Conservation (phyloP, 352 stramenopile species). For the Pythium scleroteichum region DNA sequence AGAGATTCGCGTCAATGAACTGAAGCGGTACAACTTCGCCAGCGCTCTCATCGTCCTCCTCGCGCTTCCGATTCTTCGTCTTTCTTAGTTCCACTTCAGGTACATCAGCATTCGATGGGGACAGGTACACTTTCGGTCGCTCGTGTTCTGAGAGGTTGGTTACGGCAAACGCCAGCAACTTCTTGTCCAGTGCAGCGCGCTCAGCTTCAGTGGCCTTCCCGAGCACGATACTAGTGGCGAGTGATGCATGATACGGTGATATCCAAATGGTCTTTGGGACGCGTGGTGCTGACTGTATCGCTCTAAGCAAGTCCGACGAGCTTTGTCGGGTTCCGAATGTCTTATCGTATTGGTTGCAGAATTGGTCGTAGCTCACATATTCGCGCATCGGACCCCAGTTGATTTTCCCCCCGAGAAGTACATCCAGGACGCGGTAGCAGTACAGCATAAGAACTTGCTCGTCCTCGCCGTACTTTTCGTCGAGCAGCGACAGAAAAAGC, state of each 20-base stretch:
- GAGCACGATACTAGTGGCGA: constrained; percentile 73
- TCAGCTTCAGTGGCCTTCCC: constrained; percentile 70
- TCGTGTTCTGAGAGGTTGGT: constrained; percentile 66
- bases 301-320: constrained; percentile 19
- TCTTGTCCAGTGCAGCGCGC: constrained; percentile 54
- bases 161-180: constrained; percentile 65
- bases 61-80: background rate
- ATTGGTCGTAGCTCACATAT: constrained; percentile 55
- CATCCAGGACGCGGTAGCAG: constrained; percentile 83
- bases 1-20: constrained; percentile 78
- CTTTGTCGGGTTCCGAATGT: constrained; percentile 22
- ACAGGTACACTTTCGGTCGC: constrained; percentile 44
- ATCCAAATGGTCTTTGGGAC: constrained; percentile 85
- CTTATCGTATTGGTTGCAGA: constrained; percentile 46
- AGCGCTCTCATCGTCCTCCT: constrained; percentile 20
- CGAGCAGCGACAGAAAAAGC: constrained; percentile 90
- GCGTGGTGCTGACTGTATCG: constrained; percentile 9
- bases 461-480: constrained; percentile 93
- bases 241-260: constrained; percentile 67
- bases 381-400: constrained; percentile 69
- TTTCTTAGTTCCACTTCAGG: background rate
- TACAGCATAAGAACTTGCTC: constrained; percentile 90
- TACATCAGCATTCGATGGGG: constrained; percentile 17
- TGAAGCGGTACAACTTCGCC: constrained; percentile 21
- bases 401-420: constrained; percentile 54